Conservation (phyloP, 352 stramenopile genomes). For the Aphanomyces cochlioides region DNA sequence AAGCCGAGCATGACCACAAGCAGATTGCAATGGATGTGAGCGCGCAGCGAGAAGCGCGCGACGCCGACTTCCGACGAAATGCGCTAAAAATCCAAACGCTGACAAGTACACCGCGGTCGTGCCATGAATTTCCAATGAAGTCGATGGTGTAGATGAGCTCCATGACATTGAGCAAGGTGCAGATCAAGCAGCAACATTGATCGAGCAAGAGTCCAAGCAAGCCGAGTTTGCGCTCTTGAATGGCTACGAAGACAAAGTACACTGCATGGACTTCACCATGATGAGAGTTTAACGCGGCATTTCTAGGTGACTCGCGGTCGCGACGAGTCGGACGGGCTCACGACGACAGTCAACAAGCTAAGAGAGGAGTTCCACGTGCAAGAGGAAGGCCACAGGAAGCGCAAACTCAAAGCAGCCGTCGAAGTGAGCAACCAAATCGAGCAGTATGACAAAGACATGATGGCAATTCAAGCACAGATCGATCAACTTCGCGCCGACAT, state of each 20-base stretch:
- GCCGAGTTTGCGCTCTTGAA: constrained; percentile 26
- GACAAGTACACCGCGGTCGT: constrained; percentile 37
- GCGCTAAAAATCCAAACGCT: constrained; percentile 39
- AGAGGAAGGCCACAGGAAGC: constrained; percentile 54
- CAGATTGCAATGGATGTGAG: constrained; percentile 60
- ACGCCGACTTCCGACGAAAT: constrained; percentile 37
- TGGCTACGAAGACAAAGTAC: constrained; percentile 26
- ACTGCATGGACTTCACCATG: not conserved
- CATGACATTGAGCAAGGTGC: constrained; percentile 28
- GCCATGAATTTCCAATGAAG: constrained; percentile 35
- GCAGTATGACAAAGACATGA: constrained; percentile 53
- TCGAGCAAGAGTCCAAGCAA: constrained; percentile 31
- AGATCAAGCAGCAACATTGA: constrained; percentile 22
- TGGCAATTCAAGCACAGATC: constrained; percentile 44
- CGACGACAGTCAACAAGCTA: not conserved
- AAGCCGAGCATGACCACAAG: constrained; percentile 56
- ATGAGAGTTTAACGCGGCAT: not conserved
- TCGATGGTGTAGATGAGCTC: constrained; percentile 33
- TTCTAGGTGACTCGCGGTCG: not conserved
- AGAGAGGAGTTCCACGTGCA: constrained; percentile 43
- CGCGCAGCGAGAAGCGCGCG: constrained; percentile 39
- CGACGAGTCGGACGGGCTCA: constrained; percentile 1
- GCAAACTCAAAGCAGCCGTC: constrained; percentile 37
- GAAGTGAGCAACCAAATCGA: constrained; percentile 49
- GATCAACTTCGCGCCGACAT: constrained; percentile 38